phyloP scores from a whole-genome alignment of 2,329 filamentous ascomycete genomes.

The Fusarium sp. region DNA sequence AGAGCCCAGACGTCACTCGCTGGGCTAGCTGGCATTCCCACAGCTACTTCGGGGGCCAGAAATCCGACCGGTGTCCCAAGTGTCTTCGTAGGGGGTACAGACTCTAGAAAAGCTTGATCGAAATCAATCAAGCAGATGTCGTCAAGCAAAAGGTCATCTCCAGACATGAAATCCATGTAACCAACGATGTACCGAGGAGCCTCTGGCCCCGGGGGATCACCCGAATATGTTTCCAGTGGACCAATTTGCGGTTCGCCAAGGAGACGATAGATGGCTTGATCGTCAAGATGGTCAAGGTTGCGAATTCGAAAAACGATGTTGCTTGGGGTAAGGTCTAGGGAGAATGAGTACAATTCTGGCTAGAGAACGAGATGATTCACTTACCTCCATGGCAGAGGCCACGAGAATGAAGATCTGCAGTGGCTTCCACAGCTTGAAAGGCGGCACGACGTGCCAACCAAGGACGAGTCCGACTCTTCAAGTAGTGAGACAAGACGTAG shows the following conservation, averaged over 20 bases:
- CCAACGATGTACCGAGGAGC: slow-evolving; percentile 6
- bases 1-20: slow-evolving; percentile 29
- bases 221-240: background rate
- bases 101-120: background rate
- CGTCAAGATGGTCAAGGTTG: slow-evolving; percentile 2
- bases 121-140: background rate
- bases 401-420: background rate
- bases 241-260: background rate
- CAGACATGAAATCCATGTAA: background rate
- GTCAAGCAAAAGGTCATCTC: background rate
- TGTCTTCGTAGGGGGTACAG: background rate
- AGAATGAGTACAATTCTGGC: background rate
- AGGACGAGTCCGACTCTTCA: background rate
- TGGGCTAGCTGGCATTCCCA: slow-evolving; percentile 2
- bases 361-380: accelerated
- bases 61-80: slow-evolving; percentile 1
- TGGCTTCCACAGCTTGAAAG: background rate
- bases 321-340: background rate
- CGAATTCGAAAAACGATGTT: slow-evolving; percentile 1
- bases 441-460: background rate
- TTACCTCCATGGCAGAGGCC: slow-evolving; percentile 2
- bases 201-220: background rate
- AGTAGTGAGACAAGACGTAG: background rate
- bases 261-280: background rate
- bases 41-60: background rate